A percentile compares a stretch with the other conserved stretches of the same genome.
Evolutionary conservation across 2,329 filamentous ascomycete genomes (phyloP).

Genomic region (Pyrenophora tritici-repentis): DNA sequence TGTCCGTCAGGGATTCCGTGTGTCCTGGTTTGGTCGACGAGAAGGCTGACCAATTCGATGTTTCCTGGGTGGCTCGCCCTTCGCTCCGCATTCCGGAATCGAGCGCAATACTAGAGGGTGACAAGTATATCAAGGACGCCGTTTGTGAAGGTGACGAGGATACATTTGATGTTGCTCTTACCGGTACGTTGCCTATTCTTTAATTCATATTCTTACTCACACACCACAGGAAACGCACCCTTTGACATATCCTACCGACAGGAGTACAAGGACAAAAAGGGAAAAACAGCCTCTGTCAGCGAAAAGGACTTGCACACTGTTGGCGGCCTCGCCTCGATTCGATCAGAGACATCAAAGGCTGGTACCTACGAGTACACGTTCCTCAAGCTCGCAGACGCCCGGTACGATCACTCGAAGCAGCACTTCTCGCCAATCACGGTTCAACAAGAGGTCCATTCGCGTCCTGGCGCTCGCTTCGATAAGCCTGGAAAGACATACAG

Average conservation of each 20-base stretch:
- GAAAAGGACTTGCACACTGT: slow-evolving; percentile 77
- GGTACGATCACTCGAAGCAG: slow-evolving; percentile 76
- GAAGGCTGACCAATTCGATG: slow-evolving; percentile 73
- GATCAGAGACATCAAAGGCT: slow-evolving; percentile 82
- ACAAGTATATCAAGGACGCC: slow-evolving; percentile 72
- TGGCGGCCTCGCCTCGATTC: slow-evolving; percentile 74
- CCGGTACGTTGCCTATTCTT: slow-evolving; percentile 59
- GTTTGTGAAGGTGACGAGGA: slow-evolving; percentile 96
- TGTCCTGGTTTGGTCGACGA: slow-evolving; percentile 83
- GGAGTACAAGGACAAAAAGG: slow-evolving; percentile 69
- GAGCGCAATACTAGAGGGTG: slow-evolving; percentile 59
- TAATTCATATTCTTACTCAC: slow-evolving; percentile 27
- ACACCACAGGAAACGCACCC: slow-evolving; percentile 68
- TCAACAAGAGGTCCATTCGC: slow-evolving; percentile 81
- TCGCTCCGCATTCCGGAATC: slow-evolving; percentile 69
- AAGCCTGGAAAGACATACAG: slow-evolving; percentile 93
- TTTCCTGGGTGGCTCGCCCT: slow-evolving; percentile 85
- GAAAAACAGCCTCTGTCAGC: slow-evolving; percentile 61
- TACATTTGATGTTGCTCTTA: slow-evolving; percentile 78
- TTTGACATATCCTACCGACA: slow-evolving; percentile 84
- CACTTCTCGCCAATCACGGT: slow-evolving; percentile 71
- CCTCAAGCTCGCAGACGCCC: slow-evolving; percentile 77
- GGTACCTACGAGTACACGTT: slow-evolving; percentile 89
- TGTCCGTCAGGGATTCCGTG: slow-evolving; percentile 75
- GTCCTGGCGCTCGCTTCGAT: slow-evolving; percentile 79